A percentile compares a stretch with the other conserved stretches of the same genome.
Conservation (phyloP, 2,329 filamentous ascomycete genomes). For the Colletotrichum euphorbiae region DNA sequence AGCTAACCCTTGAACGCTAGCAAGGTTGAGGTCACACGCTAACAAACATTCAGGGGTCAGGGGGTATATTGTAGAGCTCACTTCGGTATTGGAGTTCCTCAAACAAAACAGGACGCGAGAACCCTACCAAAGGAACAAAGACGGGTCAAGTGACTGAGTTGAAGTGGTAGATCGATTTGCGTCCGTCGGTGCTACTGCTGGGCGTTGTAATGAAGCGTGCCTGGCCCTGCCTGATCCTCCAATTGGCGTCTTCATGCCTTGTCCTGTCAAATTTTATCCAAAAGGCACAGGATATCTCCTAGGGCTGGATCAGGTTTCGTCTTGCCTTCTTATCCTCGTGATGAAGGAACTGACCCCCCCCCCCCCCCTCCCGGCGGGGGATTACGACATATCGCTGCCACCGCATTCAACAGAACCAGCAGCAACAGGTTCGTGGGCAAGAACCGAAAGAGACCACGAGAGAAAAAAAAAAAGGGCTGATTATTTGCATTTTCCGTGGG, state of each 20-base stretch:
- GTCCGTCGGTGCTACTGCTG: conserved; percentile 3
- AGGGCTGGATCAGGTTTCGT: conserved; percentile 13
- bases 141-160: conserved; percentile 14
- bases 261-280: conserved; percentile 20
- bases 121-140: neutral
- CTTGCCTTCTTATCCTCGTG: neutral
- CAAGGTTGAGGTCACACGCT: no score
- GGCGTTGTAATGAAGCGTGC: conserved; percentile 1
- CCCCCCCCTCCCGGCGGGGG: neutral
- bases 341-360: neutral
- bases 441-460: neutral
- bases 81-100: neutral
- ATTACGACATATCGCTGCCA: conserved; percentile 12
- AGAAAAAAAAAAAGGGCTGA: neutral
- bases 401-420: neutral
- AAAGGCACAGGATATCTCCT: conserved; percentile 2
- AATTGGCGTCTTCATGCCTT: neutral
- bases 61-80: no score
- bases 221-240: neutral
- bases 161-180: conserved; percentile 19
- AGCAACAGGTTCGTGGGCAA: neutral
- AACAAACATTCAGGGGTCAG: no score
- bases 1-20: no score
- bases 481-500: no score
- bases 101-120: conserved; percentile 30